Percentiles rank a stretch among this genome's conserved stretches.
Evolutionary conservation across 129 eudicot species (phyloP).

Genomic region (Lactuca saligna): DNA sequence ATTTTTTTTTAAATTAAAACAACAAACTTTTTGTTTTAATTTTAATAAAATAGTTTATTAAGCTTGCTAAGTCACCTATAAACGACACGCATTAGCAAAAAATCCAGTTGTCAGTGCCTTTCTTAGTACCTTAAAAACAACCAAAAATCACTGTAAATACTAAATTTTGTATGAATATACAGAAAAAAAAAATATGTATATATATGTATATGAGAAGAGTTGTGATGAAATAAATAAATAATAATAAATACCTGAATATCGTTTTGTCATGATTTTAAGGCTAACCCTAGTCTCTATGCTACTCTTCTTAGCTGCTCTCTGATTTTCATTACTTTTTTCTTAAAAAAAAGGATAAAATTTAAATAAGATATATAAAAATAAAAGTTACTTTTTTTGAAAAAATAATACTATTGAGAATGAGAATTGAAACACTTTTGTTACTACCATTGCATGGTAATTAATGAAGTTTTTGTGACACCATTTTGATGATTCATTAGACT

Average conservation of each 20-base stretch:
- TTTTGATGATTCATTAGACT: conserved; percentile 75
- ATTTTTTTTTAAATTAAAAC: too few species aligned
- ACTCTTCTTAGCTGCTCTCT: conserved; percentile 81
- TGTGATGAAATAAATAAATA: too few species aligned
- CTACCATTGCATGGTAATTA: conserved; percentile 96
- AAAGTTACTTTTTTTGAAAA: too few species aligned
- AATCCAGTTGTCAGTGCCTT: conserved; percentile 93
- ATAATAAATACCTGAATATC: conserved; percentile 64
- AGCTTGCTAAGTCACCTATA: conserved; percentile 56
- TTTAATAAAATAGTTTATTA: not conserved
- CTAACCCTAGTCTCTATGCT: conserved; percentile 69
- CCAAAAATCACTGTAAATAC: not conserved
- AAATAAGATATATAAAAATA: not conserved
- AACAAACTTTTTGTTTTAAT: too few species aligned
- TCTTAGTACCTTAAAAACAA: conserved; percentile 59
- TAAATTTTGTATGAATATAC: too few species aligned
- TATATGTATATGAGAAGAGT: too few species aligned
- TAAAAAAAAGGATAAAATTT: conserved; percentile 17
- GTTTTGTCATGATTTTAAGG: conserved; percentile 73
- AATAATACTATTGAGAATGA: too few species aligned
- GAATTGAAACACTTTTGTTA: conserved; percentile 11
- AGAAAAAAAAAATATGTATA: not conserved
- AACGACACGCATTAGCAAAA: conserved; percentile 86
- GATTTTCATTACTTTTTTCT: conserved; percentile 81
- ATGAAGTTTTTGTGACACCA: conserved; percentile 93